Percentiles rank a stretch among this genome's conserved stretches.
phyloP scores from a whole-genome alignment of 371 early-diverging fungal species.

The Mortierella sp. region DNA sequence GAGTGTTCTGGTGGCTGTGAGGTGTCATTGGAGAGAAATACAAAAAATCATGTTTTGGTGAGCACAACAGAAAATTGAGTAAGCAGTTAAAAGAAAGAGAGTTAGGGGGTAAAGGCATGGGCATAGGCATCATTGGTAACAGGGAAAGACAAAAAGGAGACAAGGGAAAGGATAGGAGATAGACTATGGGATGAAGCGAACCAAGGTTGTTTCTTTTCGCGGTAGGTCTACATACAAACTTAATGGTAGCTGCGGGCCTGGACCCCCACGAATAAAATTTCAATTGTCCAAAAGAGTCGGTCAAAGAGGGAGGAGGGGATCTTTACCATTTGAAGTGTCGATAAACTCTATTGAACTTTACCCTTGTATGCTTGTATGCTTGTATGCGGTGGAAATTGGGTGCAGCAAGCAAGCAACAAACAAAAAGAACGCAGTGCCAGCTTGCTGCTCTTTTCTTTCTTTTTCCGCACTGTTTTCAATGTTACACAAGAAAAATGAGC shows the following conservation, averaged over 20 bases:
- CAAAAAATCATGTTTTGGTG: neutral
- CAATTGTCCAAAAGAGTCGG: neutral
- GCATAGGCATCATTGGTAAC: neutral
- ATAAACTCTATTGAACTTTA: too few relatives aligned
- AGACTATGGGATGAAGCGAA: neutral
- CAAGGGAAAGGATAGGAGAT: neutral
- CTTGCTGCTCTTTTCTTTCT: neutral
- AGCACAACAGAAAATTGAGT: conserved; percentile 1
- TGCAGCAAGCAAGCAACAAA: neutral
- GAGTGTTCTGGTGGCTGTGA: conserved; percentile 13
- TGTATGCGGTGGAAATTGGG: too few relatives aligned
- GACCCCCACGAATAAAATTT: neutral
- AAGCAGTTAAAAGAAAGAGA: neutral
- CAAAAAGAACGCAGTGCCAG: conserved; percentile 1
- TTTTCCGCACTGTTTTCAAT: too few relatives aligned
- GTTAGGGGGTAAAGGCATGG: neutral
- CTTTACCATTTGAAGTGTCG: neutral
- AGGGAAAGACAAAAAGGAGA: neutral
- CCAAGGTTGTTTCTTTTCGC: neutral
- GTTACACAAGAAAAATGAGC: neutral
- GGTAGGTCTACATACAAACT: too few relatives aligned
- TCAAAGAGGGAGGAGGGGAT: neutral
- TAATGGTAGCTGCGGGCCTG: too few relatives aligned
- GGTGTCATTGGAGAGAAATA: neutral
- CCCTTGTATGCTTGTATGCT: too few relatives aligned